phyloP scores from a whole-genome alignment of 805 yeast genomes.

The Ogataea sp. region DNA sequence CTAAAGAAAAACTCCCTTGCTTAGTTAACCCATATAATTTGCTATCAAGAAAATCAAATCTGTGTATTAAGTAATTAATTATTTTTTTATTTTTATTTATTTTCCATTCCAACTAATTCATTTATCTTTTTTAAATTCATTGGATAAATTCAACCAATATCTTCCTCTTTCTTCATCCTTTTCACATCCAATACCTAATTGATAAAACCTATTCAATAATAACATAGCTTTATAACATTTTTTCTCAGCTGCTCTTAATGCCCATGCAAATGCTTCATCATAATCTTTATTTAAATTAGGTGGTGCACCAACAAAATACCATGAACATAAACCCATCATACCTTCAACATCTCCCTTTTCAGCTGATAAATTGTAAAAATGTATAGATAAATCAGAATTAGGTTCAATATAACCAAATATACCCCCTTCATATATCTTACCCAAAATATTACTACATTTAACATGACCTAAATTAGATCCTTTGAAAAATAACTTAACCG shows the following conservation, averaged over 20 bases:
- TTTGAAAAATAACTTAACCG: slow-evolving; percentile 76
- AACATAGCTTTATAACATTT: slow-evolving; percentile 78
- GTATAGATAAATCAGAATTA: slow-evolving; percentile 79
- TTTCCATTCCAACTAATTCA: no score
- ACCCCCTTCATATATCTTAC: slow-evolving; percentile 82
- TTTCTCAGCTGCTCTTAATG: slow-evolving; percentile 70
- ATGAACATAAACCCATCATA: slow-evolving; percentile 92
- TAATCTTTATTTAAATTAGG: slow-evolving; percentile 79
- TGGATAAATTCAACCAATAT: slow-evolving; percentile 72
- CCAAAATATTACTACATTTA: slow-evolving; percentile 73
- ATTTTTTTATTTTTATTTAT: no score
- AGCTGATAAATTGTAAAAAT: slow-evolving; percentile 90
- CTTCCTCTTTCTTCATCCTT: slow-evolving; percentile 48
- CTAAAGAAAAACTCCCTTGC: no score
- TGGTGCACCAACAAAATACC: slow-evolving; percentile 90
- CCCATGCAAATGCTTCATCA: slow-evolving; percentile 92
- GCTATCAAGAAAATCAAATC: no score
- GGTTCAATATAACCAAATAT: slow-evolving; percentile 70
- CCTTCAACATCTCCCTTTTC: slow-evolving; percentile 79
- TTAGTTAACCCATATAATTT: no score
- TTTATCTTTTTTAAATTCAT: not conserved
- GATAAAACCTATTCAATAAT: slow-evolving; percentile 76
- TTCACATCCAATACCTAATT: slow-evolving; percentile 81
- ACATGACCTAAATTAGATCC: slow-evolving; percentile 85
- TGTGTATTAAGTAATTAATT: no score